Conservation (phyloP, 1,139 yeast species). For the Suhomyces taliae region DNA sequence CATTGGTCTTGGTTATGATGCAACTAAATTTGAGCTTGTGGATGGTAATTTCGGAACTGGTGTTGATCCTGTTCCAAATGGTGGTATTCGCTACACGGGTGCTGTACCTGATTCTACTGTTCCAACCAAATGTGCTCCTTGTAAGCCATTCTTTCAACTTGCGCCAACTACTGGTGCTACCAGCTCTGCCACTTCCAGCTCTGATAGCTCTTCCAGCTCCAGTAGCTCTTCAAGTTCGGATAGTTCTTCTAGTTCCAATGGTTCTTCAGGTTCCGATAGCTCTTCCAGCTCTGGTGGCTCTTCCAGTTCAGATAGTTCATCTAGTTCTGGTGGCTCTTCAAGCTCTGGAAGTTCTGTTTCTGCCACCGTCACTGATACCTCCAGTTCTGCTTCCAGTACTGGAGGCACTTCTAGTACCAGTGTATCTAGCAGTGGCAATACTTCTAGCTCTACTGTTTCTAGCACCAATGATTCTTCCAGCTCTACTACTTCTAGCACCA, state of each 20-base stretch:
- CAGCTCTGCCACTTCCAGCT: not conserved
- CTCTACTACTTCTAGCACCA: not conserved
- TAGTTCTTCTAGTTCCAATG: too few relatives aligned
- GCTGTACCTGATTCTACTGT: conserved; percentile 6
- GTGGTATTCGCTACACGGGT: conserved; percentile 21
- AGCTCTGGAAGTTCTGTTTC: not conserved
- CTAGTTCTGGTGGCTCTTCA: conserved; percentile 1
- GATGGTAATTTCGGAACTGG: conserved; percentile 17
- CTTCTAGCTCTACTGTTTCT: not conserved
- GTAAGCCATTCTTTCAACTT: conserved; percentile 1
- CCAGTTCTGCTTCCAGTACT: not conserved
- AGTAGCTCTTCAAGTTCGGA: too few relatives aligned
- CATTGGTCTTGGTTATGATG: conserved; percentile 25
- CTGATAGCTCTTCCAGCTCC: not conserved
- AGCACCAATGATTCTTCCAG: not conserved
- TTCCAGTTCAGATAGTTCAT: too few relatives aligned
- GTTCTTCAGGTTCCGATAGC: too few relatives aligned
- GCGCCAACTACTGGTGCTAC: not conserved
- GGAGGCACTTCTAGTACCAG: not conserved
- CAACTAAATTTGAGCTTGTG: conserved; percentile 7
- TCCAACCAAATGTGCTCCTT: conserved; percentile 3
- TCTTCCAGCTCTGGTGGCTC: too few relatives aligned
- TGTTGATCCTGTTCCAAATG: conserved; percentile 16
- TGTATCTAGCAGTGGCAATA: not conserved
- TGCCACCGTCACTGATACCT: not conserved